Conservation (phyloP, 2,329 filamentous ascomycete species). For the Aspergillus melleus region DNA sequence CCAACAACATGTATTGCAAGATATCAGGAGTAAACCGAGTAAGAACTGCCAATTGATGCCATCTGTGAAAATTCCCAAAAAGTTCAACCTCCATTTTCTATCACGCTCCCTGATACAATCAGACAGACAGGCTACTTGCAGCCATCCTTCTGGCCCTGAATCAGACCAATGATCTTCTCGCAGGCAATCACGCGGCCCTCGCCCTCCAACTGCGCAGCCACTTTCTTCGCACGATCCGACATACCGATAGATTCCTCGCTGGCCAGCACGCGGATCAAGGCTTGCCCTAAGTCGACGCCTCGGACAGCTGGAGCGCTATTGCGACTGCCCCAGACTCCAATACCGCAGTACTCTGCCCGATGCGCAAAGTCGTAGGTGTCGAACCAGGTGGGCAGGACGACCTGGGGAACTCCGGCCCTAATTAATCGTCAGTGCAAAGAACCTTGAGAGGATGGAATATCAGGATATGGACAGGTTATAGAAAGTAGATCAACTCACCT, state of each 20-base stretch:
- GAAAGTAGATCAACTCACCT: constrained; percentile 30
- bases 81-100: no score
- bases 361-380: constrained; percentile 50
- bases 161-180: constrained; percentile 18
- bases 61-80: neutral
- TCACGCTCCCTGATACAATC: no score
- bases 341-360: constrained; percentile 43
- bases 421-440: neutral
- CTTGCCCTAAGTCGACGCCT: constrained; percentile 24
- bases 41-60: neutral
- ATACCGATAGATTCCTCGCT: constrained; percentile 7
- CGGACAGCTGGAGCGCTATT: constrained; percentile 34
- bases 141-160: neutral
- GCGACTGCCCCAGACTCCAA: constrained; percentile 45
- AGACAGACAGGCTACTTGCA: neutral
- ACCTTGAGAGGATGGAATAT: no score
- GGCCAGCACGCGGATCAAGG: constrained; percentile 22
- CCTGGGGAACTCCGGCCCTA: constrained; percentile 48
- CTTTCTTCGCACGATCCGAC: constrained; percentile 8
- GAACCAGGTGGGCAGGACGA: constrained; percentile 50
- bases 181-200: constrained; percentile 23
- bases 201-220: constrained; percentile 11
- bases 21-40: no score
- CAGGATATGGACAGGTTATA: neutral
- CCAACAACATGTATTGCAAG: no score